Evolutionary conservation across 768 basidiomycete species (phyloP), one percentile per base, ranked within the genome.

Genomic region (Mycena latifolia): DNA sequence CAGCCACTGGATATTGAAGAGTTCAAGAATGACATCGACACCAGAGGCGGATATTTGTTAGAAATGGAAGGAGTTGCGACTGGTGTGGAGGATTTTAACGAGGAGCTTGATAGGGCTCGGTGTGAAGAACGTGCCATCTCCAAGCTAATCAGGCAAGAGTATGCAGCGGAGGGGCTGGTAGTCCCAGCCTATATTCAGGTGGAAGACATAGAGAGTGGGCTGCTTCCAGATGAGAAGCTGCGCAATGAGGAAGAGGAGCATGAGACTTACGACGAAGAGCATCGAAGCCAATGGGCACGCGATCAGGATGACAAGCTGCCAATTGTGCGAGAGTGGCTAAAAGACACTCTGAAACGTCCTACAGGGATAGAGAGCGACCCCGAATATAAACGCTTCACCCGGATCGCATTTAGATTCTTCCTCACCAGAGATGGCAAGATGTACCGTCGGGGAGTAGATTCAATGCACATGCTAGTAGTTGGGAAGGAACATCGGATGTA

Each of bases 211-310:
- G 63, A 65, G 43, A 29, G 28, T 3, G 43, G 24, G 15, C 9
- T 65, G 18, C 50, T 65, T 1, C 63, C 63, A n/a, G 47, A 57
- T 22, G 55, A 57, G 25, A 12, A 31, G 5, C 24, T 57, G 18
- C 31, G 50, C 3, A 46, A 66, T 27, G 52, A 53, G 2, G 57
- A 52, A 11, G 64, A 47, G 1, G 33, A 22, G 17, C 14, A 47
- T 18, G 65, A 66, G 45, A n/a, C 50, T 12, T 66, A 65, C 51
- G 25, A 59, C 14, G 64, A 65, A 22, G 58, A 59, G 20, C 37
- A 51, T 27, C 29, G 64, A 9, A 66, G 46, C 17, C 18, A 12
- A 24, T 58, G 58, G 0, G 53, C 59, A 17, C 51, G 55, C 20
- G 10, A 48, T 4, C 55, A 58, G 31, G 63, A 65, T 14, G 20